Percentiles rank a stretch among this genome's conserved stretches.
Evolutionary conservation across 2,329 filamentous ascomycete species (phyloP).

Genomic region (Colletotrichum tropicale): DNA sequence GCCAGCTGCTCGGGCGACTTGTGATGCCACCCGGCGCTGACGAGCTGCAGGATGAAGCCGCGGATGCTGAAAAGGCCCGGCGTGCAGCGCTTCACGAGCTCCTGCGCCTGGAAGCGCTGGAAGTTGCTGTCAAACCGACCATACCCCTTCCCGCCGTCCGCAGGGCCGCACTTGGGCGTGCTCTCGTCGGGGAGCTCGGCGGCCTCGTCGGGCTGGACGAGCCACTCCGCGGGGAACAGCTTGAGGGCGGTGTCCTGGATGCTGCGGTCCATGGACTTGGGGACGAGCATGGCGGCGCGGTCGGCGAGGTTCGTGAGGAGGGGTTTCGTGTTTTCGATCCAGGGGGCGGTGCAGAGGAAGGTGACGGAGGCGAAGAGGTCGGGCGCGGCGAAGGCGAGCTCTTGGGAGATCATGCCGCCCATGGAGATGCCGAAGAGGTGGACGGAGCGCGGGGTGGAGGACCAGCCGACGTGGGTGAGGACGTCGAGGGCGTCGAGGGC

Average conservation of each 20-base stretch:
- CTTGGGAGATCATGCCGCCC: conserved; percentile 92
- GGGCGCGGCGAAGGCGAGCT: conserved; percentile 66
- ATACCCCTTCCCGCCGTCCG: conserved; percentile 39
- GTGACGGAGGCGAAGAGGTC: conserved; percentile 58
- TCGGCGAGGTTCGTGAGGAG: conserved; percentile 69
- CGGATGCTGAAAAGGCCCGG: conserved; percentile 63
- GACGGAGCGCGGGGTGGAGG: conserved; percentile 42
- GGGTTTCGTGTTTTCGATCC: conserved; percentile 64
- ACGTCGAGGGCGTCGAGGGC: conserved; percentile 78
- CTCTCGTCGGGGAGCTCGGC: conserved; percentile 49
- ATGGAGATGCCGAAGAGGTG: conserved; percentile 82
- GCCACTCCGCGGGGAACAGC: conserved; percentile 70
- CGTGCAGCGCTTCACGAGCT: conserved; percentile 73
- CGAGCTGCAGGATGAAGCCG: conserved; percentile 78
- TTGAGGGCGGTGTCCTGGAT: conserved; percentile 68
- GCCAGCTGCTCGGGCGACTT: conserved; percentile 72
- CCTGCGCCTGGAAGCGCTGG: conserved; percentile 81
- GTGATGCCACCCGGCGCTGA: conserved; percentile 80
- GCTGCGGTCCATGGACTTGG: conserved; percentile 71
- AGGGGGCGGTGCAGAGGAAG: conserved; percentile 66
- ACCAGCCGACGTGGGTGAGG: conserved; percentile 73
- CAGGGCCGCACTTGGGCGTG: conserved; percentile 44
- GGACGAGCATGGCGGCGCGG: conserved; percentile 63
- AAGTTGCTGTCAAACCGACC: conserved; percentile 74
- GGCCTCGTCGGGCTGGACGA: conserved; percentile 62